Evolutionary conservation across 106 monocot species (phyloP).

Genomic region (Acorus calamus): DNA sequence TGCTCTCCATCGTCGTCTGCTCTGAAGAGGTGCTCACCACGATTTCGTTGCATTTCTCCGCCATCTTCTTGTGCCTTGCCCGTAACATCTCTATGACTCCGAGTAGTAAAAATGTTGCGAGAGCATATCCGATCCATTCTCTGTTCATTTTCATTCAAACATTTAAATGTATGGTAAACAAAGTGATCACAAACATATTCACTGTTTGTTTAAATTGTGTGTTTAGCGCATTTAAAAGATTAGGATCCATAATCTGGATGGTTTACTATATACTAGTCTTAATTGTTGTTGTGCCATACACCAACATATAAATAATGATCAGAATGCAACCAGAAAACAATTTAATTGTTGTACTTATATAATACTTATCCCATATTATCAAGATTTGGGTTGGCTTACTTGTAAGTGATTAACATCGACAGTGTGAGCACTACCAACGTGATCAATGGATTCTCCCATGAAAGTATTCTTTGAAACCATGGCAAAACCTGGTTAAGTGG

Average conservation of each 20-base stretch:
- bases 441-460: conserved; percentile 59
- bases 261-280: too few species aligned
- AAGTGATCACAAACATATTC: too few species aligned
- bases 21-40: conserved; percentile 42
- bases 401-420: conserved; percentile 46
- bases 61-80: conserved; percentile 21
- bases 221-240: too few species aligned
- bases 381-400: conserved; percentile 23
- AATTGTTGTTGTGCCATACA: too few species aligned
- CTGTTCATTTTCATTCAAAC: conserved; percentile 16
- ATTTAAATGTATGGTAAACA: too few species aligned
- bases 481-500: conserved; percentile 28
- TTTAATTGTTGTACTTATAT: too few species aligned
- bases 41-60: conserved; percentile 24
- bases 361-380: too few species aligned
- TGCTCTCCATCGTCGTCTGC: conserved; percentile 60
- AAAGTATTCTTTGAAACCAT: conserved; percentile 24
- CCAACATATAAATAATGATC: too few species aligned
- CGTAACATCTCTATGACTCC: conserved; percentile 42
- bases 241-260: too few species aligned
- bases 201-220: too few species aligned
- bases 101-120: conserved; percentile 23
- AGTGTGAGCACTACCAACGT: conserved; percentile 21
- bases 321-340: too few species aligned
- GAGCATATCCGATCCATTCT: conserved; percentile 50